These are phyloP conservation scores for Xylaria sp. DNA, from an alignment of 2,329 filamentous ascomycete genomes.

Conservation along the genomic window DNA sequence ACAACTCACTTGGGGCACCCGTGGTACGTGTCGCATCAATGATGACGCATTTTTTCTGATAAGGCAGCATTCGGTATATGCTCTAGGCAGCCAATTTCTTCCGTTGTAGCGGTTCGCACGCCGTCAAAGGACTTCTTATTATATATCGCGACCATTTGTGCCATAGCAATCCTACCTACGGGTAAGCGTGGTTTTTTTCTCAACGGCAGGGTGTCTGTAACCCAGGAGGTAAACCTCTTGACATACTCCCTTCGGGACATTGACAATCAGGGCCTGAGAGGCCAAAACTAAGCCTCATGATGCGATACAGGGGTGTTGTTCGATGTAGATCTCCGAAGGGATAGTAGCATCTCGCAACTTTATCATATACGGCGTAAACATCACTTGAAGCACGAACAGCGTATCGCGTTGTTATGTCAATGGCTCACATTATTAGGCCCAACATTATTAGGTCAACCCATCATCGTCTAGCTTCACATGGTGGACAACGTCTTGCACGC, in stretches of 20 bases:
- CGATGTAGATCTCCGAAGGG: too few species aligned
- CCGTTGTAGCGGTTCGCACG: slow-evolving; percentile 43
- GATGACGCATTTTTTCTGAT: slow-evolving; percentile 53
- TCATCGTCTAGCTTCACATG: too few species aligned
- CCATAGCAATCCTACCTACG: slow-evolving; percentile 40
- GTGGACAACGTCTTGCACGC: too few species aligned
- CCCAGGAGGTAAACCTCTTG: slow-evolving; percentile 36
- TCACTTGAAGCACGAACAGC: too few species aligned
- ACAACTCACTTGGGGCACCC: slow-evolving; percentile 38
- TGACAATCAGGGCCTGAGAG: too few species aligned
- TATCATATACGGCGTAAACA: too few species aligned
- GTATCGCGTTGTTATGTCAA: too few species aligned
- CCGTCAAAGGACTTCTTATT: slow-evolving; percentile 44
- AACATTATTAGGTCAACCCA: too few species aligned
- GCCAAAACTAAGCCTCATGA: too few species aligned
- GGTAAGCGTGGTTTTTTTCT: slow-evolving; percentile 45
- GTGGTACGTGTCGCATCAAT: slow-evolving; percentile 47
- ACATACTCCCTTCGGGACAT: slow-evolving; percentile 41
- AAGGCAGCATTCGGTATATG: slow-evolving; percentile 46
- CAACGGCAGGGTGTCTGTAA: slow-evolving; percentile 47
- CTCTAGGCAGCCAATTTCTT: slow-evolving; percentile 51
- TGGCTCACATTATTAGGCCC: too few species aligned
- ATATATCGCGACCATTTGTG: slow-evolving; percentile 42
- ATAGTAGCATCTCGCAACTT: too few species aligned
- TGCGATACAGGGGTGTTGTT: too few species aligned